These are phyloP conservation scores for Penicillium sp. DNA, from an alignment of 2,329 filamentous ascomycete species.

Conservation along the genomic window DNA sequence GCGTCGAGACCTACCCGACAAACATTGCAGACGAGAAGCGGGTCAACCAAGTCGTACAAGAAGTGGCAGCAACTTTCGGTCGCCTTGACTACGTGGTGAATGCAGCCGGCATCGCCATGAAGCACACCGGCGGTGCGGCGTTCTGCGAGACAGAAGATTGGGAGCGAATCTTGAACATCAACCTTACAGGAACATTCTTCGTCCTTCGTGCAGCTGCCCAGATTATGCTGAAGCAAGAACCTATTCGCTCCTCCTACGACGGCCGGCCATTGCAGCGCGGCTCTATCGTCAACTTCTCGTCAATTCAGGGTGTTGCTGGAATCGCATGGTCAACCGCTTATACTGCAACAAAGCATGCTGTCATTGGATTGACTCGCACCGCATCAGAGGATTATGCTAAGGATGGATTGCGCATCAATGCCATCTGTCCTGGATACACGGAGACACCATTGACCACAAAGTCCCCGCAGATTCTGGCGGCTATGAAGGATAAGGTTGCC, in stretches of 20 bases:
- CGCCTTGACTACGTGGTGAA: conserved; percentile 21
- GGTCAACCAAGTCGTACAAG: conserved; percentile 13
- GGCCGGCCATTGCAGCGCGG: conserved; percentile 29
- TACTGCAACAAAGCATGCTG: conserved; percentile 44
- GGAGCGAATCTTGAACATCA: conserved; percentile 46
- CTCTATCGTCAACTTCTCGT: conserved; percentile 42
- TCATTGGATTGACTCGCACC: conserved; percentile 47
- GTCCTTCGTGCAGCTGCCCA: conserved; percentile 43
- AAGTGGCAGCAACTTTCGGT: conserved; percentile 14
- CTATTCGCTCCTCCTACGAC: conserved; percentile 40
- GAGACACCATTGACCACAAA: conserved; percentile 63
- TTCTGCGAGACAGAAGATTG: conserved; percentile 36
- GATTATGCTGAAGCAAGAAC: conserved; percentile 50
- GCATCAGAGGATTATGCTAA: conserved; percentile 48
- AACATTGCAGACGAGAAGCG: conserved; percentile 16
- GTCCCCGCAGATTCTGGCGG: conserved; percentile 26
- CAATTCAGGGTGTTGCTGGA: conserved; percentile 43
- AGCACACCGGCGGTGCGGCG: conserved; percentile 22
- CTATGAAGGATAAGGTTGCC: conserved; percentile 26
- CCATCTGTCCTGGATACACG: conserved; percentile 82
- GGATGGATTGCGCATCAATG: conserved; percentile 62
- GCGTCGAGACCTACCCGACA: conserved; percentile 13
- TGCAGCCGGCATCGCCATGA: conserved; percentile 27
- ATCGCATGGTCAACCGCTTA: conserved; percentile 39
- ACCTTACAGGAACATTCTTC: conserved; percentile 48